Percentiles rank a stretch among this genome's conserved stretches.
phyloP scores from a whole-genome alignment of 1,284 basidiomycete genomes.

The Xanthoconium separans region DNA sequence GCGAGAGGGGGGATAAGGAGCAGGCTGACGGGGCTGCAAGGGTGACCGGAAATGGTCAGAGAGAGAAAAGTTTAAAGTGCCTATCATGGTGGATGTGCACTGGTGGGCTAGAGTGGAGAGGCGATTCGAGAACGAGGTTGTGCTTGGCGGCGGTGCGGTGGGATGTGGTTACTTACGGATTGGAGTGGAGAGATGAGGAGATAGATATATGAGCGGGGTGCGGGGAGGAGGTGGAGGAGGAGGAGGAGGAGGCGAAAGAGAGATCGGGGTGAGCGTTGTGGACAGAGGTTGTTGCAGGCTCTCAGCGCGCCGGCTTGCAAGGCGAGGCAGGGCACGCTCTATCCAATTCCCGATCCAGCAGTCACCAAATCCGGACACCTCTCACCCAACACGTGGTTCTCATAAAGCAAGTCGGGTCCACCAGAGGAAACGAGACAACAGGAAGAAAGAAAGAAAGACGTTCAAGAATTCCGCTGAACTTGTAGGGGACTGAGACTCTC shows the following conservation, averaged over 20 bases:
- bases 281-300: slow-evolving; percentile 5
- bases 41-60: slow-evolving; percentile 11
- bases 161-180: slow-evolving; percentile 2
- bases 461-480: not conserved
- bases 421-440: not conserved
- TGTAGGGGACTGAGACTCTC: not conserved
- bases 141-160: not conserved
- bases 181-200: not conserved
- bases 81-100: slow-evolving; percentile 22
- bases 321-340: slow-evolving; percentile 35
- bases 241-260: slow-evolving; percentile 10
- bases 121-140: slow-evolving; percentile 13
- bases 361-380: slow-evolving; percentile 22
- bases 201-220: slow-evolving; percentile 1
- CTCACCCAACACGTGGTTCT: slow-evolving; percentile 30
- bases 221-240: slow-evolving; percentile 11
- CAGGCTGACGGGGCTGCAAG: slow-evolving; percentile 16
- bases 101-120: slow-evolving; percentile 8
- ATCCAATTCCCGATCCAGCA: slow-evolving; percentile 32
- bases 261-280: slow-evolving; percentile 11
- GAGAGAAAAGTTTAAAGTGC: not conserved
- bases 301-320: slow-evolving; percentile 29
- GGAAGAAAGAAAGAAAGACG: not conserved
- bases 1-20: slow-evolving; percentile 12
- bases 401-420: slow-evolving; percentile 5